Evolutionary conservation across 331 rosid species (phyloP).

Genomic region (Cucumis variabilis): DNA sequence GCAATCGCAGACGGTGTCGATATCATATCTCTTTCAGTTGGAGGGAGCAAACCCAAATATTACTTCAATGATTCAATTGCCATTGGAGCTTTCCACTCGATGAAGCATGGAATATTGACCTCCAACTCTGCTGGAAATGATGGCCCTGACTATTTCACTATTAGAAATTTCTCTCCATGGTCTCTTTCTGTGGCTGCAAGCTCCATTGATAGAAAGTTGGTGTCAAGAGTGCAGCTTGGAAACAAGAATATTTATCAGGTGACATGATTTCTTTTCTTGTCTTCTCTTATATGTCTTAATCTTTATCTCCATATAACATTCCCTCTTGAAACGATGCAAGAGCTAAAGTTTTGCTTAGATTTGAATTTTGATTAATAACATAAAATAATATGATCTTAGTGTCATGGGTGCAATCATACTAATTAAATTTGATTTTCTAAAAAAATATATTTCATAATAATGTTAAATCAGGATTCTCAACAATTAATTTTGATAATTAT

Average conservation of each 20-base stretch:
- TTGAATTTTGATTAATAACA: too few relatives aligned
- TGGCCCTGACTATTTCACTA: constrained; percentile 42
- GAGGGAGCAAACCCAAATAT: background rate
- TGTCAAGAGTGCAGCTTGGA: constrained; percentile 50
- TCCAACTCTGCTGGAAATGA: constrained; percentile 46
- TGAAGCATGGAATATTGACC: constrained; percentile 48
- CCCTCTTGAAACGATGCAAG: too few relatives aligned
- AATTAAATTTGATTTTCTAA: too few relatives aligned
- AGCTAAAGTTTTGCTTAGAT: too few relatives aligned
- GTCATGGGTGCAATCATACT: too few relatives aligned
- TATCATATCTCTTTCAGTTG: constrained; percentile 33
- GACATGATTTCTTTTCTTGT: too few relatives aligned
- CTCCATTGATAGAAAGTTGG: constrained; percentile 46
- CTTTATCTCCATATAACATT: too few relatives aligned
- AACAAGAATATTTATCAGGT: constrained; percentile 52
- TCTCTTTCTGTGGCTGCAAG: constrained; percentile 58
- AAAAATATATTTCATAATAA: background rate
- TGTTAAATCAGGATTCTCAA: background rate
- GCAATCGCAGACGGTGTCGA: constrained; percentile 42
- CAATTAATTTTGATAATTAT: background rate
- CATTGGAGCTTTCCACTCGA: constrained; percentile 55
- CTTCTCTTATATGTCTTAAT: too few relatives aligned
- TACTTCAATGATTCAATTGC: constrained; percentile 33
- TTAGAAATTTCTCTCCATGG: constrained; percentile 53
- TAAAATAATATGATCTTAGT: too few relatives aligned